Conservation (phyloP, 371 early-diverging fungal species). For the Umbelopsis sp. region DNA sequence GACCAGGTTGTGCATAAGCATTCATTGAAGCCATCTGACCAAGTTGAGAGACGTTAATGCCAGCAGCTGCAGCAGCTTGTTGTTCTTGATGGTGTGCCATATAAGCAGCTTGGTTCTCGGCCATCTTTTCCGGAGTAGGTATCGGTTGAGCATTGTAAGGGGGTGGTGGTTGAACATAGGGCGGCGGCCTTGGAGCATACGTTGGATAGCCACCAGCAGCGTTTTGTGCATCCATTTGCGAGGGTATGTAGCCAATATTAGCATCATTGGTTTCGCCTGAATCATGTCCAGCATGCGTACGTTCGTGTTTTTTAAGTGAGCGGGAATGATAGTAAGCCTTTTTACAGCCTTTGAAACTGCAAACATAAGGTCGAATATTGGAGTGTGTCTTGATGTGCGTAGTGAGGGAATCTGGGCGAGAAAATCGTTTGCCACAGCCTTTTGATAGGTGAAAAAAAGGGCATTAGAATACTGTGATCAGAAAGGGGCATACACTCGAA, state of each 20-base stretch:
- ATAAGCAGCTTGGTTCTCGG: slow-evolving; percentile 1
- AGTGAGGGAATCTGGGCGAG: slow-evolving; percentile 86
- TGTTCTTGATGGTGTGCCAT: neutral
- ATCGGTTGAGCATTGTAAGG: slow-evolving; percentile 11
- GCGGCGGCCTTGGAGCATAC: neutral
- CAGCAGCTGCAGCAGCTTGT: neutral
- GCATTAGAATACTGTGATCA: neutral
- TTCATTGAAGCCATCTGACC: slow-evolving; percentile 9
- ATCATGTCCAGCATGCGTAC: slow-evolving; percentile 50
- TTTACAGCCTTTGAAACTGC: slow-evolving; percentile 62
- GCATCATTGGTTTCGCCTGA: neutral
- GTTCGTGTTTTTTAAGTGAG: slow-evolving; percentile 79
- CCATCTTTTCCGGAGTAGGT: slow-evolving; percentile 8
- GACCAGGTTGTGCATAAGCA: slow-evolving; percentile 14
- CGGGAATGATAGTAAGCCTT: slow-evolving; percentile 84
- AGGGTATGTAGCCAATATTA: slow-evolving; percentile 16
- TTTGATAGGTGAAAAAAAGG: slow-evolving; percentile 25
- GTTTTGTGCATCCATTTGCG: neutral
- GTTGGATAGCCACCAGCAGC: neutral
- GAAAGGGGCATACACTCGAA: too few relatives aligned
- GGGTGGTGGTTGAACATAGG: neutral
- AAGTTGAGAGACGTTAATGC: slow-evolving; percentile 1
- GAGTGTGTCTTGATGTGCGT: slow-evolving; percentile 91
- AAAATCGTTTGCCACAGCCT: slow-evolving; percentile 83
- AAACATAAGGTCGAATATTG: slow-evolving; percentile 73